Conservation (phyloP, 2,329 filamentous ascomycete genomes). For the Aspergillus sergii region DNA sequence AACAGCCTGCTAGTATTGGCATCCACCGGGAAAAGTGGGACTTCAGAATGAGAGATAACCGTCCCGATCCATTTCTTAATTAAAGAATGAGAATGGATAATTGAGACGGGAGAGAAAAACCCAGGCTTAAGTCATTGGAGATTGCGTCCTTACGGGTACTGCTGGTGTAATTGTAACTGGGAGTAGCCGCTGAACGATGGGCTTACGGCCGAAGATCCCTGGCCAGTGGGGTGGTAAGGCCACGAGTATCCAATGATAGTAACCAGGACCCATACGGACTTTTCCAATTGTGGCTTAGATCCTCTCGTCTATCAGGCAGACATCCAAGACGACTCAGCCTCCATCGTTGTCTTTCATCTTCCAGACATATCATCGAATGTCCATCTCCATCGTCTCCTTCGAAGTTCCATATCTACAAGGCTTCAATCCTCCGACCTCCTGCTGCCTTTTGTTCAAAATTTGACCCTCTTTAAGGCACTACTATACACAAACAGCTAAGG, state of each 20-base stretch:
- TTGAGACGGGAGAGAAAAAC: neutral
- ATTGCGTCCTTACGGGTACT: neutral
- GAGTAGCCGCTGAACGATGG: neutral
- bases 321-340: slow-evolving; percentile 35
- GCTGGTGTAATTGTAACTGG: neutral
- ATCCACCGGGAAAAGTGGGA: neutral
- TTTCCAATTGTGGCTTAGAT: slow-evolving; percentile 27
- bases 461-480: neutral
- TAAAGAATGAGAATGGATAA: neutral
- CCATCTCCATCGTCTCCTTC: slow-evolving; percentile 12
- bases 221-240: neutral
- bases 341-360: slow-evolving; percentile 18
- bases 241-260: slow-evolving; percentile 6
- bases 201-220: slow-evolving; percentile 3
- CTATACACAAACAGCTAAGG: neutral
- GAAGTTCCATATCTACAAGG: neutral
- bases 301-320: slow-evolving; percentile 43
- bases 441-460: slow-evolving; percentile 2
- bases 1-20: neutral
- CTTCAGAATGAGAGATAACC: slow-evolving; percentile 14
- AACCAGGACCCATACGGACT: neutral
- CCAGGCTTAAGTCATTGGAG: neutral
- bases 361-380: slow-evolving; percentile 20
- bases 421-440: neutral
- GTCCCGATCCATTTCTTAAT: slow-evolving; percentile 5